Percentiles rank a stretch among this genome's conserved stretches.
Conservation (phyloP, 345 rosid species). For the Gossypium turneri region DNA sequence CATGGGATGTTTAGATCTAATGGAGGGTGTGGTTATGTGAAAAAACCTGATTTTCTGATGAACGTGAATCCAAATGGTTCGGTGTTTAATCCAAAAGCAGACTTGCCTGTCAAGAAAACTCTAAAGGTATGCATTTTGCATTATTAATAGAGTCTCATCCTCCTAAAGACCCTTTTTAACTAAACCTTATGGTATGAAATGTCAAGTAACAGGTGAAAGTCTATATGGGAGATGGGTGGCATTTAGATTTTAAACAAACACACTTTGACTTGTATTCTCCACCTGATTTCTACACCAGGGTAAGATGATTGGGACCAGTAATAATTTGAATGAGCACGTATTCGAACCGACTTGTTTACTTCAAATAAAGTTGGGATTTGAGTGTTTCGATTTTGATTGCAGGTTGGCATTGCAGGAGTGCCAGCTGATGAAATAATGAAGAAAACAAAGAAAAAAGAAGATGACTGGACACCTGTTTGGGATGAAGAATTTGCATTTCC, state of each 20-base stretch:
- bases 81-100: constrained; percentile 46
- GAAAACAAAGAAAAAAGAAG: constrained; percentile 55
- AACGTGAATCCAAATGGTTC: constrained; percentile 24
- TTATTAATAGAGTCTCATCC: neutral
- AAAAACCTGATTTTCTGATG: constrained; percentile 59
- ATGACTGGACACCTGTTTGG: constrained; percentile 81
- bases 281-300: constrained; percentile 12
- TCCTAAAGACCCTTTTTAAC: neutral
- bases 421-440: constrained; percentile 55
- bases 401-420: constrained; percentile 80
- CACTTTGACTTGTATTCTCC: constrained; percentile 33
- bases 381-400: constrained; percentile 8
- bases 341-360: neutral
- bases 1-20: constrained; percentile 72
- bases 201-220: constrained; percentile 43
- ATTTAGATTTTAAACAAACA: constrained; percentile 41
- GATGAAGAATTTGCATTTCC: constrained; percentile 73
- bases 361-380: neutral
- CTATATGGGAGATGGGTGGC: constrained; percentile 74
- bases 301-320: constrained; percentile 2
- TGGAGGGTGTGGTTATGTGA: constrained; percentile 71
- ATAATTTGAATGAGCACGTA: neutral
- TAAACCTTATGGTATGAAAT: neutral
- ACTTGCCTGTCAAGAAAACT: constrained; percentile 35
- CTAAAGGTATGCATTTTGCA: constrained; percentile 37